A percentile compares a stretch with the other conserved stretches of the same genome.
Conservation (phyloP, 2,329 filamentous ascomycete species). For the Allantophomopsis cytisporea region DNA sequence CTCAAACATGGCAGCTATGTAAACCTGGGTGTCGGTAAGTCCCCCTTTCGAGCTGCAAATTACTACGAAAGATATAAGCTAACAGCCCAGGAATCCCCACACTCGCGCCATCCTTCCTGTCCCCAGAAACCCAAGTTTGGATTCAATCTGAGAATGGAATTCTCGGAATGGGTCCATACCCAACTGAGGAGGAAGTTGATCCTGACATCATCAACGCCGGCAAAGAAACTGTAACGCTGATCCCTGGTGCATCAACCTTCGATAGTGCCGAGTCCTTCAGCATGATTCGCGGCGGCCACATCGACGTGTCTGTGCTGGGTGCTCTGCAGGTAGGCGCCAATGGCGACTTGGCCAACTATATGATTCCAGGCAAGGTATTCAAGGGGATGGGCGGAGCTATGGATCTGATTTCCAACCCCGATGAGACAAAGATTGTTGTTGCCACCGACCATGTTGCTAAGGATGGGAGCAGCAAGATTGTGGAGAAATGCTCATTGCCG, state of each 20-base stretch:
- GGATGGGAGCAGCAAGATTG: constrained; percentile 53
- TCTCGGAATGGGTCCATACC: constrained; percentile 72
- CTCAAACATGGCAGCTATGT: constrained; percentile 67
- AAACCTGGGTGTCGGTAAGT: constrained; percentile 60
- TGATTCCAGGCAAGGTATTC: constrained; percentile 77
- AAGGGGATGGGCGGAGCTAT: constrained; percentile 80
- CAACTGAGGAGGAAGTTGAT: constrained; percentile 57
- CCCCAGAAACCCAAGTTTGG: constrained; percentile 58
- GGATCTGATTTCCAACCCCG: constrained; percentile 60
- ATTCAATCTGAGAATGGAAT: constrained; percentile 82
- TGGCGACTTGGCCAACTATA: constrained; percentile 79
- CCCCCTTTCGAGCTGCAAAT: no score
- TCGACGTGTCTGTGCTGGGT: constrained; percentile 74
- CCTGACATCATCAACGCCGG: constrained; percentile 75
- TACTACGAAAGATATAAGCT: no score
- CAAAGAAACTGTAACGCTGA: constrained; percentile 74
- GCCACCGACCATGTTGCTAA: constrained; percentile 59
- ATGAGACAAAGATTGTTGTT: constrained; percentile 59
- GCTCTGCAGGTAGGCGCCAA: constrained; percentile 68
- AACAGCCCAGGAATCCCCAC: constrained; percentile 62
- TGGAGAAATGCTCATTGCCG: constrained; percentile 48
- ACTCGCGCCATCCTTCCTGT: constrained; percentile 65
- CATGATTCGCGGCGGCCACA: constrained; percentile 77
- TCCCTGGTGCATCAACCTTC: constrained; percentile 65
- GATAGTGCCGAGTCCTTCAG: constrained; percentile 72